Base-by-base conservation (phyloP, 257 asterid species). In the Rubia yunnanensis region DNA sequence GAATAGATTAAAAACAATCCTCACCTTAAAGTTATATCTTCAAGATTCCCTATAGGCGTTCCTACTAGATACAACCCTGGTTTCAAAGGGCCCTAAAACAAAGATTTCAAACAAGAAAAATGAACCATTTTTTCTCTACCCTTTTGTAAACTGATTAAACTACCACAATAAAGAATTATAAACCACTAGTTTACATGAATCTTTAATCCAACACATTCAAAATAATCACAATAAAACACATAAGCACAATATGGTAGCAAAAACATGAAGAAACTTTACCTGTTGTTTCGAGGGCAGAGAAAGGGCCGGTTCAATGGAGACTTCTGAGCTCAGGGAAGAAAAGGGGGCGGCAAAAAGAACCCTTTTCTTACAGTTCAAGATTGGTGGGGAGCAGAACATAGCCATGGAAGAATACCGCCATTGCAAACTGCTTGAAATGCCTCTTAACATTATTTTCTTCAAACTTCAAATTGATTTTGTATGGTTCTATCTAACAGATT, bases 21-120 rank as follows among this genome's bases (percentile, higher is more conserved):
- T 69, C 62, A 88, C 95, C 96, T 79, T 32, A 86, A 72, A 56
- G 99, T 92, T 71, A 92, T 92, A 76, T 92, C 97, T 79, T 89
- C 97, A 74, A 92, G 97, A 84, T 87, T 92, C 66, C 99, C 97
- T 63, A 92, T 87, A 54, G 99, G 97, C 10, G 97, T 92, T 72
- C 94, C 97, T 11, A 92, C 96, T 30, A 92, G 79, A 85, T 92
- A 92, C 30, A 89, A 68, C 48, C 97, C 99, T 64, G 96, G 88
- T 79, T 86, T 76, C 77, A 89, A 69, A 74, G 95, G 86, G 52
- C 89, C 88, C 99, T 92, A 38, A 44, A 70, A 76, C 70, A 59
- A 63, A 38, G 67, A 14, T 27, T 46, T 5, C 23, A 44, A 4
- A 52, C 36, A 32, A 7, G 1, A 17, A 61, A 36, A 44, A 46